A percentile compares a stretch with the other conserved stretches of the same genome.
These are phyloP conservation scores for Phylloporus arenicola DNA, from an alignment of 768 basidiomycete species.

Conservation along the genomic window DNA sequence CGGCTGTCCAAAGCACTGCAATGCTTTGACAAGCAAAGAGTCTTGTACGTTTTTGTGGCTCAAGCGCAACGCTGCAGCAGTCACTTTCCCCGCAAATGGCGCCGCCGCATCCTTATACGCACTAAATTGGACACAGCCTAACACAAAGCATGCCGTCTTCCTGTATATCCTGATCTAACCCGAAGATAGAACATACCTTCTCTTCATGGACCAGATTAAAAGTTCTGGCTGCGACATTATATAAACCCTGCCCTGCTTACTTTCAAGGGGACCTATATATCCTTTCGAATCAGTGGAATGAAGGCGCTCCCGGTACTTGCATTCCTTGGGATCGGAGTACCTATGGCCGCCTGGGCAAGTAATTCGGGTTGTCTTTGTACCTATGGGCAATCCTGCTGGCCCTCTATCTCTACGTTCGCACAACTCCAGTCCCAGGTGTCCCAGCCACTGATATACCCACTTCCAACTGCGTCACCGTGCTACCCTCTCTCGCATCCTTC, in stretches of 20 bases:
- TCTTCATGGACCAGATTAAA: neutral
- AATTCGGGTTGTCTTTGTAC: conserved; percentile 15
- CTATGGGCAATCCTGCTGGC: conserved; percentile 17
- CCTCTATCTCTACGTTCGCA: conserved; percentile 7
- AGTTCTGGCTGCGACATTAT: neutral
- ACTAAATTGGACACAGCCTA: too few species aligned
- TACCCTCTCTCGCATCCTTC: conserved; percentile 22
- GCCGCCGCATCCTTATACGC: too few species aligned
- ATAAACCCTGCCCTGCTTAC: neutral
- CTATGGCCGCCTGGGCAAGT: neutral
- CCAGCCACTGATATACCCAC: conserved; percentile 13
- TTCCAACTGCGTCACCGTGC: conserved; percentile 17
- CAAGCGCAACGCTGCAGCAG: too few species aligned
- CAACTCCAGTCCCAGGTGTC: conserved; percentile 16
- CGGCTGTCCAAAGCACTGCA: neutral
- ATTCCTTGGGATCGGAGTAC: neutral
- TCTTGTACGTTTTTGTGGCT: too few species aligned
- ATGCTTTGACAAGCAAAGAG: too few species aligned
- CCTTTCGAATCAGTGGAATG: neutral
- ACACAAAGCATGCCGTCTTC: neutral
- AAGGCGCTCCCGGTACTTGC: neutral
- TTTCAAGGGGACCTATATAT: neutral
- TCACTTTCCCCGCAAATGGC: too few species aligned
- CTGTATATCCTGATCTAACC: neutral
- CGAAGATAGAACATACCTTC: neutral